These are phyloP conservation scores for Pythium inflatum DNA, from an alignment of 352 stramenopile species.

Conservation along the genomic window DNA sequence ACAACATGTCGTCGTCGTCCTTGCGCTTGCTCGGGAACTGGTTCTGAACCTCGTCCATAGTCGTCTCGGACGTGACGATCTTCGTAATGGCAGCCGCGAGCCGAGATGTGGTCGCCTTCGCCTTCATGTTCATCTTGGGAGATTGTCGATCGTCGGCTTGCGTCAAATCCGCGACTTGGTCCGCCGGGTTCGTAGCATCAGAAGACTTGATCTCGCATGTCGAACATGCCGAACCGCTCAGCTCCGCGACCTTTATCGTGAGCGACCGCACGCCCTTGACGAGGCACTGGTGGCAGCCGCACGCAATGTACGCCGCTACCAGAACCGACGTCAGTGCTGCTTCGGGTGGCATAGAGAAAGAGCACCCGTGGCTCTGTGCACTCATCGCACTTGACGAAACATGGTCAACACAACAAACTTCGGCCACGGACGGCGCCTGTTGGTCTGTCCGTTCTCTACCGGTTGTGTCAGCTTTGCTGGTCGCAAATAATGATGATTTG, in stretches of 20 bases:
- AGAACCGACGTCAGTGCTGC: background rate
- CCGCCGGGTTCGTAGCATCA: background rate
- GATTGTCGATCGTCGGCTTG: constrained; percentile 13
- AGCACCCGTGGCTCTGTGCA: too few species aligned
- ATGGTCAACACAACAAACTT: too few species aligned
- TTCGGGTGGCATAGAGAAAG: background rate
- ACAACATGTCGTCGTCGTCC: background rate
- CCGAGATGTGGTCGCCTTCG: constrained; percentile 2
- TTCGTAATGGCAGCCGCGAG: constrained; percentile 1
- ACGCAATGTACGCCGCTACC: constrained; percentile 10
- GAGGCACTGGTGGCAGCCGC: constrained; percentile 21
- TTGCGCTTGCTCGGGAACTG: background rate
- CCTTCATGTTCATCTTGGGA: too few species aligned
- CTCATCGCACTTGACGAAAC: too few species aligned
- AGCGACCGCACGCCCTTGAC: constrained; percentile 9
- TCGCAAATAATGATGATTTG: too few species aligned
- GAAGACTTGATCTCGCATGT: background rate
- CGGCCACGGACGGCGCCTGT: too few species aligned
- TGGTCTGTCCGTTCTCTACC: too few species aligned
- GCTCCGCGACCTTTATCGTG: background rate
- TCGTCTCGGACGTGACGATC: constrained; percentile 1
- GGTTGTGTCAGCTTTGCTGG: too few species aligned
- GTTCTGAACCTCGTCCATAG: background rate
- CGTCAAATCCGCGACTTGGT: constrained; percentile 12
- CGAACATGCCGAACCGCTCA: background rate